Conservation (phyloP, 257 asterid species). For the Craterostigma plantagineum region DNA sequence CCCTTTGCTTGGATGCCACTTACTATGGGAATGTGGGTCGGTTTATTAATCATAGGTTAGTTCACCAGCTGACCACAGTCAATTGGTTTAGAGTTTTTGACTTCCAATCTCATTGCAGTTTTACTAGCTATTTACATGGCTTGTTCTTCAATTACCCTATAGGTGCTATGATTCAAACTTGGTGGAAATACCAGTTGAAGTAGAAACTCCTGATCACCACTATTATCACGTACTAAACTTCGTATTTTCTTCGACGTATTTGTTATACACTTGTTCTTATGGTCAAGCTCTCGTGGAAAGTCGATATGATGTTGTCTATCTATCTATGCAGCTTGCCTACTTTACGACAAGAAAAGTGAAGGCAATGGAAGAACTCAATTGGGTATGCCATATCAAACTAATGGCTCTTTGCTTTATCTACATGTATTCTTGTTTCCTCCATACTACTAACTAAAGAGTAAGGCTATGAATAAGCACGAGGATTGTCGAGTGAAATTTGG, state of each 20-base stretch:
- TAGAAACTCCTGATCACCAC: conserved; percentile 11
- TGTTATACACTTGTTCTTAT: conserved; percentile 9
- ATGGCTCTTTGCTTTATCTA: too few species aligned
- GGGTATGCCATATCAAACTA: too few species aligned
- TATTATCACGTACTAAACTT: conserved; percentile 10
- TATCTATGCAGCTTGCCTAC: conserved; percentile 50
- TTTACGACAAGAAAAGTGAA: conserved; percentile 64
- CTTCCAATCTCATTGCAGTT: too few species aligned
- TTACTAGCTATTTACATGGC: too few species aligned
- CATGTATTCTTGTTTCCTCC: not conserved
- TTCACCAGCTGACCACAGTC: not conserved
- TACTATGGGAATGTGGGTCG: conserved; percentile 80
- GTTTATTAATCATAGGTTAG: conserved; percentile 83
- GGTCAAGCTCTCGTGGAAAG: not conserved
- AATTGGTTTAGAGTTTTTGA: too few species aligned
- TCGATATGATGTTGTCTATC: conserved; percentile 9
- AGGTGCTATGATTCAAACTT: conserved; percentile 67
- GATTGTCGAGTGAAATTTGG: too few species aligned
- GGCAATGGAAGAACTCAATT: conserved; percentile 92
- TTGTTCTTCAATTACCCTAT: too few species aligned
- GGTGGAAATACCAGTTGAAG: conserved; percentile 14
- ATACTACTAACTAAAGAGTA: too few species aligned
- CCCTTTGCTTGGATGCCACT: conserved; percentile 90
- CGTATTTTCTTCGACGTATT: conserved; percentile 3
- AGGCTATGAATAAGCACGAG: too few species aligned